phyloP scores from a whole-genome alignment of 2,329 filamentous ascomycete species.

The Pseudogymnoascus sp. region DNA sequence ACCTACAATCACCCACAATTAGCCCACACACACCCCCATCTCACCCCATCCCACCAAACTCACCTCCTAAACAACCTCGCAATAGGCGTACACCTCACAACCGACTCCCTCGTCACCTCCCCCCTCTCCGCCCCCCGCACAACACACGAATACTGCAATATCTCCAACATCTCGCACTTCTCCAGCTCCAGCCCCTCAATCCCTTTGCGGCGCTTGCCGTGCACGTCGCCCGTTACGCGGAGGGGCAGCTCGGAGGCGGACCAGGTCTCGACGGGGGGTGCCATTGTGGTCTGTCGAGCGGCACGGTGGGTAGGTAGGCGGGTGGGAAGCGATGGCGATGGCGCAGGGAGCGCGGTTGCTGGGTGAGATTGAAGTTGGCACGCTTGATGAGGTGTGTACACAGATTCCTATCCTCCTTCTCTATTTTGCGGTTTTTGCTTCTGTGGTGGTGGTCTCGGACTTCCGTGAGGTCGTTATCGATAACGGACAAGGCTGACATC shows the following conservation, averaged over 20 bases:
- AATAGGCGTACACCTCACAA: conserved; percentile 49
- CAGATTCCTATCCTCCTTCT: not conserved
- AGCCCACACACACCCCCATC: conserved; percentile 2
- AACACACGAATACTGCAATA: conserved; percentile 55
- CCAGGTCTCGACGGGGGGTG: conserved; percentile 51
- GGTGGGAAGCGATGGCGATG: conserved; percentile 3
- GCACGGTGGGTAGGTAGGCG: not conserved
- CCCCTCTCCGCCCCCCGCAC: conserved; percentile 40
- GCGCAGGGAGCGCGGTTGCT: conserved; percentile 42
- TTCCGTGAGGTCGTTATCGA: not conserved
- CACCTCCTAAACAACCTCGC: conserved; percentile 55
- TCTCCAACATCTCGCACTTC: conserved; percentile 48
- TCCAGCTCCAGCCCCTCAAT: conserved; percentile 46
- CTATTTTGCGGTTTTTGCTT: not conserved
- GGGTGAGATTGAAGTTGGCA: conserved; percentile 49
- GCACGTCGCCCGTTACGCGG: conserved; percentile 33
- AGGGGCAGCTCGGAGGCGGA: conserved; percentile 43
- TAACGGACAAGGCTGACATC: conserved; percentile 2
- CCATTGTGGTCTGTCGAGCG: conserved; percentile 35
- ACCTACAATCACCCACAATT: conserved; percentile 42
- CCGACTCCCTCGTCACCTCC: conserved; percentile 32
- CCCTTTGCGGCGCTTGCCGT: conserved; percentile 35
- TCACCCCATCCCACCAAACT: conserved; percentile 22
- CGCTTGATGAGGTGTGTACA: conserved; percentile 49
- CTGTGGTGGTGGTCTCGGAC: not conserved